Base-by-base conservation (phyloP, 495 filamentous ascomycete species). In the Astrocystis sublimbata region DNA sequence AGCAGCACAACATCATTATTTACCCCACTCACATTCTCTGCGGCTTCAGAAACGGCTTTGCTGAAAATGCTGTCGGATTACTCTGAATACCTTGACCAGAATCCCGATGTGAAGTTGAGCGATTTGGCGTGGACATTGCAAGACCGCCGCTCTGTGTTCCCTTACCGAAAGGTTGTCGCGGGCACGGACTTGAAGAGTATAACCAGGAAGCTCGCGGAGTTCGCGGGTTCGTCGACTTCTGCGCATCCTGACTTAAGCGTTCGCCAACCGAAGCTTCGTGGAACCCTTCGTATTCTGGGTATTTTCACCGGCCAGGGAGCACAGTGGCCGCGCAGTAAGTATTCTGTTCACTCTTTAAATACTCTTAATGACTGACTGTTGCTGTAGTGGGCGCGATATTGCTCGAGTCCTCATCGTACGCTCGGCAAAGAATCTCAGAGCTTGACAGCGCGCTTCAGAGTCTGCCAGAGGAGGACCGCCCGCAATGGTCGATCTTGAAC, bases 401-500 rank as follows among this genome's bases (percentile, higher is more conserved):
- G 33, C 33, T 36, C 13, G 33, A 36, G 33, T 36, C 33, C 33
- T 36, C 33, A 13, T 6, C 33, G 13, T 36, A 36, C 33, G 33
- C 33, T 36, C 33, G 33, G 33, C 33, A 36, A 36, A 36, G 33
- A 36, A 36, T 36, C 6, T 24, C 68, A 74, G 61, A 73, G 38
- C 33, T 36, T 13, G 33, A 36, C 33, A 36, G 33, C 33, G 33
- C 33, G 6, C 33, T 36, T 36, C 5, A 59, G 3, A 61, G 75
- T n/a, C 72, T 87, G 5, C 68, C 65, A 0, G 0, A 12, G 31
- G 17, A 49, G 6, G 54, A 83, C 15, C 71, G 73, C 7, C 84
- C 85, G 0, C 2, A 59, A 0, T 87, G 84, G 84, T 69, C 73
- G 0, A 64, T 86, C 3, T 57, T 72, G 53, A 65, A 72, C 3